These are phyloP conservation scores for Saccharata proteae DNA, from an alignment of 2,329 filamentous ascomycete genomes.

Conservation along the genomic window DNA sequence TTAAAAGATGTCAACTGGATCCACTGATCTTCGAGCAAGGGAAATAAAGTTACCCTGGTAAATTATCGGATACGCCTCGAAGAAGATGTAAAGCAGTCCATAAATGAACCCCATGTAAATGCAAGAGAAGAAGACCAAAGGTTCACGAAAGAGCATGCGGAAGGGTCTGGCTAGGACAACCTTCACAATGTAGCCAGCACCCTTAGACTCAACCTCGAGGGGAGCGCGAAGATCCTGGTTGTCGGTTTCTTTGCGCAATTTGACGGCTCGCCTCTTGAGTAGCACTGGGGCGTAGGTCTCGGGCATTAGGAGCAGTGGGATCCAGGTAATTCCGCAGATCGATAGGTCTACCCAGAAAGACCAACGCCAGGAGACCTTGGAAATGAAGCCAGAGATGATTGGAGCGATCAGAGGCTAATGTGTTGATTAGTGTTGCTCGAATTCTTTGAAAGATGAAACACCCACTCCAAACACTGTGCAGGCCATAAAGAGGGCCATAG, in stretches of 20 bases:
- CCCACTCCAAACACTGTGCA: constrained; percentile 54
- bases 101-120: constrained; percentile 55
- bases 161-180: constrained; percentile 61
- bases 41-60: constrained; percentile 36
- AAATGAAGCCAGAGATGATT: constrained; percentile 51
- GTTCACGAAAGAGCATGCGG: constrained; percentile 61
- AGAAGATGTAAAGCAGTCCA: constrained; percentile 59
- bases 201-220: constrained; percentile 49
- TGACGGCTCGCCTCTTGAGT: constrained; percentile 40
- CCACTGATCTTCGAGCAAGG: neutral
- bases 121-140: constrained; percentile 61
- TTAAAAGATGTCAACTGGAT: neutral
- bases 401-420: constrained; percentile 29
- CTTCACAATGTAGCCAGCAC: constrained; percentile 47
- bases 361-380: constrained; percentile 56
- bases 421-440: neutral
- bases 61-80: constrained; percentile 59
- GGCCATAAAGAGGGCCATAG: constrained; percentile 53
- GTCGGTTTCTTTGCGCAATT: constrained; percentile 44
- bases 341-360: constrained; percentile 60
- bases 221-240: constrained; percentile 44
- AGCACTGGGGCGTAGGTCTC: constrained; percentile 36
- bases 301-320: constrained; percentile 49
- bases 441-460: constrained; percentile 42
- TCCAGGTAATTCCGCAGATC: constrained; percentile 49